phyloP scores from a whole-genome alignment of 345 rosid genomes.

The Bretschneidera sinensis region DNA sequence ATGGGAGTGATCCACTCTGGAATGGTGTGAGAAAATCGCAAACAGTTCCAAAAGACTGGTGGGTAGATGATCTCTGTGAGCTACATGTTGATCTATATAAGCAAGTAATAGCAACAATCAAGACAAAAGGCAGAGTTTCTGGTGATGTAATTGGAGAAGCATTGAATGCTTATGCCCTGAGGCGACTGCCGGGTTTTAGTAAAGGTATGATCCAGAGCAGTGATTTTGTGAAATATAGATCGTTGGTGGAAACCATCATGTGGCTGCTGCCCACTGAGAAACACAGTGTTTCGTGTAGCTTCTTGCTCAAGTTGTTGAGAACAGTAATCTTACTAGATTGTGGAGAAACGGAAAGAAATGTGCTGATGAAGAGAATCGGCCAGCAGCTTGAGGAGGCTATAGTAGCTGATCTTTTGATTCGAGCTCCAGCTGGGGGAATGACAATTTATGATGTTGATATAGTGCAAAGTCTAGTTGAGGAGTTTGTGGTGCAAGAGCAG shows the following conservation, averaged over 20 bases:
- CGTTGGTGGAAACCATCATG: constrained; percentile 44
- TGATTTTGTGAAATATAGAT: constrained; percentile 42
- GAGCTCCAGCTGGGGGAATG: constrained; percentile 36
- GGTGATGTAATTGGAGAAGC: constrained; percentile 62
- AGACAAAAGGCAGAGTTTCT: constrained; percentile 41
- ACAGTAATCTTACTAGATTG: constrained; percentile 41
- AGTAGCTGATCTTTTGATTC: constrained; percentile 41
- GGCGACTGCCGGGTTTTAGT: constrained; percentile 54
- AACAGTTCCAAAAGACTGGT: constrained; percentile 72
- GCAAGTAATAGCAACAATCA: constrained; percentile 41
- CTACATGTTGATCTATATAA: constrained; percentile 62
- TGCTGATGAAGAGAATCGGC: constrained; percentile 38
- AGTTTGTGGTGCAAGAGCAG: constrained; percentile 30
- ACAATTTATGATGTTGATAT: constrained; percentile 49
- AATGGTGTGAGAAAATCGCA: constrained; percentile 49
- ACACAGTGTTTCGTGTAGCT: constrained; percentile 44
- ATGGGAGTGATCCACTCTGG: constrained; percentile 37
- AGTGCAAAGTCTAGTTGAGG: constrained; percentile 47
- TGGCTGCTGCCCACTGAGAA: constrained; percentile 49
- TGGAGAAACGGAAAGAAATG: constrained; percentile 42
- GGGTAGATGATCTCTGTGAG: constrained; percentile 83
- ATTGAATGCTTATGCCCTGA: constrained; percentile 46
- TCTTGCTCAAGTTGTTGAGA: constrained; percentile 53
- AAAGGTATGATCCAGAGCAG: constrained; percentile 39
- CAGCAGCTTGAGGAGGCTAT: constrained; percentile 56